These are phyloP conservation scores for Backusella macrospora DNA, from an alignment of 192 early-diverging fungal species.

Conservation along the genomic window DNA sequence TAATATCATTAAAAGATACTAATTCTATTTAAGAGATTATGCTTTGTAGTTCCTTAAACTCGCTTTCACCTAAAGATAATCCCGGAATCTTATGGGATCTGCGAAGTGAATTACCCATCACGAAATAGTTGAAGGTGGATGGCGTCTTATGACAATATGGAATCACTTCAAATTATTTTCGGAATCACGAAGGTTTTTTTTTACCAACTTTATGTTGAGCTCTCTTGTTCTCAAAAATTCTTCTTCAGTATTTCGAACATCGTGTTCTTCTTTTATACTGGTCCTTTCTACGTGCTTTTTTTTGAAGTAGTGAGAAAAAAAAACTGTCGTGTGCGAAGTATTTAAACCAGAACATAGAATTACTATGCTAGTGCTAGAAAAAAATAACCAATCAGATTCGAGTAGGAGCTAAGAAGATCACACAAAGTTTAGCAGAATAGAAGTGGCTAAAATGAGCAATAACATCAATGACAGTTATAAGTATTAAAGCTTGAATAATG, in stretches of 20 bases:
- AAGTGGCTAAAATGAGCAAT: too few species aligned
- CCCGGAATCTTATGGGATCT: constrained; percentile 54
- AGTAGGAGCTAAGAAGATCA: too few species aligned
- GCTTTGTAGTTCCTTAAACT: background rate
- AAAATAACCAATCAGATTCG: too few species aligned
- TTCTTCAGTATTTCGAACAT: constrained; percentile 16
- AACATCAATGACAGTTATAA: too few species aligned
- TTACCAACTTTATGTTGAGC: constrained; percentile 1
- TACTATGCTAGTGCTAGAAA: too few species aligned
- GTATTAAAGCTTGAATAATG: too few species aligned
- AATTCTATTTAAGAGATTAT: background rate
- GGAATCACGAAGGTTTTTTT: constrained; percentile 19
- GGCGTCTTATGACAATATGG: constrained; percentile 30
- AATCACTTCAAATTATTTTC: constrained; percentile 21
- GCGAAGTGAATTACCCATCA: constrained; percentile 43
- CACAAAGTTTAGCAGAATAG: too few species aligned
- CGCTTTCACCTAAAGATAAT: constrained; percentile 43
- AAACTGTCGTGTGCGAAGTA: too few species aligned
- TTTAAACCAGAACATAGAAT: too few species aligned
- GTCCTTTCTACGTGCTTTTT: background rate
- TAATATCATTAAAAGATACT: background rate
- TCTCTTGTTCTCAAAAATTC: constrained; percentile 7
- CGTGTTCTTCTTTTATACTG: constrained; percentile 2
- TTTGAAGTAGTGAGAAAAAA: background rate
- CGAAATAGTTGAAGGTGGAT: constrained; percentile 24